Conservation (phyloP, 345 rosid species). For the Aquilaria yunnanensis region DNA sequence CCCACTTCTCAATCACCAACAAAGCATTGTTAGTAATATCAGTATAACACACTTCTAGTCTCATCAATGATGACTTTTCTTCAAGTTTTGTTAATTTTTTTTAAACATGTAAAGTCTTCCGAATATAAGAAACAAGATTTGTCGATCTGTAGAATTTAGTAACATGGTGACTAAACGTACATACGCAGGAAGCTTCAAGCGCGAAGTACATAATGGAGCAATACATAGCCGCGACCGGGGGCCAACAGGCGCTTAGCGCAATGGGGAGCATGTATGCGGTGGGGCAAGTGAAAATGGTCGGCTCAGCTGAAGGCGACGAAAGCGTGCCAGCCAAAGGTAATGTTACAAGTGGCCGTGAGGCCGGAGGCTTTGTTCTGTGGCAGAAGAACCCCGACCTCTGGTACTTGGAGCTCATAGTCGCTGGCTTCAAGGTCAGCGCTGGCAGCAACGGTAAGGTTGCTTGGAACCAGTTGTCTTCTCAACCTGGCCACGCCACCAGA, state of each 20-base stretch:
- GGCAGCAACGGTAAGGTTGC: conserved; percentile 90
- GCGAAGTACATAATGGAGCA: conserved; percentile 88
- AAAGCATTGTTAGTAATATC: no score
- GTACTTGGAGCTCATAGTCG: conserved; percentile 75
- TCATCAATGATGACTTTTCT: no score
- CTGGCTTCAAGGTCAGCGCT: conserved; percentile 85
- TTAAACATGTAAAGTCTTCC: no score
- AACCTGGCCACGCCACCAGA: conserved; percentile 66
- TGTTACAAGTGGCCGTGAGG: conserved; percentile 28
- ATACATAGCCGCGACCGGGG: conserved; percentile 82
- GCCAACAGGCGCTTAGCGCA: conserved; percentile 46
- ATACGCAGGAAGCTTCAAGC: conserved; percentile 62
- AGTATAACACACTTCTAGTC: no score
- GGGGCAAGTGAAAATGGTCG: conserved; percentile 84
- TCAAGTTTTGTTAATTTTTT: no score
- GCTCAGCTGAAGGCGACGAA: conserved; percentile 57
- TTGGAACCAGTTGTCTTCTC: conserved; percentile 89
- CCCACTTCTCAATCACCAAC: no score
- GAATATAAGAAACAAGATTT: no score
- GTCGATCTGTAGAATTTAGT: no score
- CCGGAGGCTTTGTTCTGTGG: conserved; percentile 90
- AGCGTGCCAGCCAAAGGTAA: conserved; percentile 38
- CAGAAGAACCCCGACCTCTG: conserved; percentile 89
- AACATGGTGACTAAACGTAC: no score
- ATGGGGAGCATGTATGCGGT: conserved; percentile 78